A percentile compares a stretch with the other conserved stretches of the same genome.
phyloP scores from a whole-genome alignment of 2,329 filamentous ascomycete species.

The Dendryphion nanum region DNA sequence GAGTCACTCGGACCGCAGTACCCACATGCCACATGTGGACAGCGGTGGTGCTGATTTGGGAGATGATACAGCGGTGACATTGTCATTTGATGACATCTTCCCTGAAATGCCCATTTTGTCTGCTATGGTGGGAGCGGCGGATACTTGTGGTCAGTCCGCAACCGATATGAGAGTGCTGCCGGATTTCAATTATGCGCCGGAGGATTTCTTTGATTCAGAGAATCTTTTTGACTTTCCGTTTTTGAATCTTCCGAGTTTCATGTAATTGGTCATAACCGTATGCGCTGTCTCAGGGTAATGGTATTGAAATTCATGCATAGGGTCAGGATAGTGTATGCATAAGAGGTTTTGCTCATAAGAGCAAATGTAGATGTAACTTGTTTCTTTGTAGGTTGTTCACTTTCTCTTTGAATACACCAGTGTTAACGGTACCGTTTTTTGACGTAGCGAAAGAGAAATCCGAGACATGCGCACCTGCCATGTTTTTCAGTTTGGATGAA shows the following conservation, averaged over 20 bases:
- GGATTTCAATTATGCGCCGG: background rate
- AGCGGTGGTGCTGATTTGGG: background rate
- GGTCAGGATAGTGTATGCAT: too few species aligned
- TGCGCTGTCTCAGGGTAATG: too few species aligned
- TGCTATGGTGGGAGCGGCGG: background rate
- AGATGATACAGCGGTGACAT: background rate
- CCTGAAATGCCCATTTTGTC: conserved; percentile 1
- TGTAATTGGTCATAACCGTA: too few species aligned
- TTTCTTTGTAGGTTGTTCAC: too few species aligned
- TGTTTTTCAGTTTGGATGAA: too few species aligned
- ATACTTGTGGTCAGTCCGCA: background rate
- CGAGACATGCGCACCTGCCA: too few species aligned
- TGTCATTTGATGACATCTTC: conserved; percentile 8
- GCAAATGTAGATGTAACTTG: too few species aligned
- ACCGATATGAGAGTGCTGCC: background rate
- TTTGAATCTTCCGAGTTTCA: background rate
- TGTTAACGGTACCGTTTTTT: too few species aligned
- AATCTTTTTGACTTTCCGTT: conserved; percentile 7
- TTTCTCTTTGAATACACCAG: too few species aligned
- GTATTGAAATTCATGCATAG: too few species aligned
- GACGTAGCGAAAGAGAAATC: too few species aligned
- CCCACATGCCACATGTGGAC: background rate
- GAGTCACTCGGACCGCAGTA: conserved; percentile 3
- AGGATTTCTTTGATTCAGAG: conserved; percentile 2
- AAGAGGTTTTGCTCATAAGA: too few species aligned